Conservation (phyloP, 495 filamentous ascomycete genomes). For the Hypoxylon subgilvum region DNA sequence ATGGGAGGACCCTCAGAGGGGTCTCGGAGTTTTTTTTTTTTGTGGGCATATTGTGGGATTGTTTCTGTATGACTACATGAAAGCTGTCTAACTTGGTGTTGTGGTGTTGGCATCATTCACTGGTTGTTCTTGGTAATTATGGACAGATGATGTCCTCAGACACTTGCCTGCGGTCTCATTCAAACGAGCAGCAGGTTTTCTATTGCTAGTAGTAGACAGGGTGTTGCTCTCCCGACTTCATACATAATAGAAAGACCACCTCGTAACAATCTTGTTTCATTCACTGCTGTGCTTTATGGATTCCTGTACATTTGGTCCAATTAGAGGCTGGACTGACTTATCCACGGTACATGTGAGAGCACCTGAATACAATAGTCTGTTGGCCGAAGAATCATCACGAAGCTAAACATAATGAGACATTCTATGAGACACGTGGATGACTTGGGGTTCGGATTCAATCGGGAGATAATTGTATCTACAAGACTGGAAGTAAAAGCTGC, state of each 20-base stretch:
- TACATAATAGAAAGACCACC: conserved; percentile 33
- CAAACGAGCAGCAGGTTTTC: conserved; percentile 11
- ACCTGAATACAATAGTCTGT: no score
- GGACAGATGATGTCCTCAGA: neutral
- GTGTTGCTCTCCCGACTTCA: conserved; percentile 11
- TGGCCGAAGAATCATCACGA: no score
- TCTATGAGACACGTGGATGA: no score
- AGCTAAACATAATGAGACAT: no score
- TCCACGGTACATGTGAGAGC: no score
- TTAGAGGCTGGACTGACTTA: no score
- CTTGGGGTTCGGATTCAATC: no score
- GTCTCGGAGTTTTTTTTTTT: conserved; percentile 16
- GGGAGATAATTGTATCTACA: no score
- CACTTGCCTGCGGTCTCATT: neutral
- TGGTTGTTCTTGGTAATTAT: conserved; percentile 5
- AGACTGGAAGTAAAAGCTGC: no score
- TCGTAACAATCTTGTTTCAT: no score
- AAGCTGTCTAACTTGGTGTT: conserved; percentile 13
- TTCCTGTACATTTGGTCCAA: no score
- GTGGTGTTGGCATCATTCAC: conserved; percentile 32
- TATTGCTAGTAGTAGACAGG: conserved; percentile 19
- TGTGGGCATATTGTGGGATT: conserved; percentile 10
- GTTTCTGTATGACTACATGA: conserved; percentile 36
- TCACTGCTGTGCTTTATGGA: no score
- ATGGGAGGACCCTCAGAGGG: conserved; percentile 4